Percentiles rank a stretch among this genome's conserved stretches.
These are phyloP conservation scores for Radiomyces spectabilis DNA, from an alignment of 192 early-diverging fungal genomes.

Conservation along the genomic window DNA sequence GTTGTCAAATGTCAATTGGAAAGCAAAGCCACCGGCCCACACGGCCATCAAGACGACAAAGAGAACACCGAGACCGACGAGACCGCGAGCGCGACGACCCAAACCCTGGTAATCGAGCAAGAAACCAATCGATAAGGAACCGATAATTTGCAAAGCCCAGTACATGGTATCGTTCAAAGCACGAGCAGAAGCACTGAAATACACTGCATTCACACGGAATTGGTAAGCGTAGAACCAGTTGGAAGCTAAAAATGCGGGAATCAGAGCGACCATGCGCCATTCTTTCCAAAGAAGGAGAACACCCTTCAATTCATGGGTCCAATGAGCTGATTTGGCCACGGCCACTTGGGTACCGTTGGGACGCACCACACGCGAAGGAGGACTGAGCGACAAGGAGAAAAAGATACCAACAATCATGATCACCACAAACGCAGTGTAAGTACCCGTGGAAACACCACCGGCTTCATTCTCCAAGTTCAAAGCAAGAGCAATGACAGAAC, in stretches of 20 bases:
- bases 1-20: conserved; percentile 24
- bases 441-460: conserved; percentile 24
- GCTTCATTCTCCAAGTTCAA: conserved; percentile 22
- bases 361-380: conserved; percentile 48
- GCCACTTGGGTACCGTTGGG: conserved; percentile 57
- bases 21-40: conserved; percentile 20
- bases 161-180: conserved; percentile 67
- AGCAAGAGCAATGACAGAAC: conserved; percentile 52
- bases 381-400: conserved; percentile 8
- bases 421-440: conserved; percentile 22
- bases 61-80: conserved; percentile 9
- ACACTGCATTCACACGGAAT: conserved; percentile 53
- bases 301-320: conserved; percentile 42
- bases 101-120: conserved; percentile 20
- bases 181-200: conserved; percentile 64
- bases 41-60: conserved; percentile 15
- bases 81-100: conserved; percentile 15
- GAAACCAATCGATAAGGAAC: conserved; percentile 11
- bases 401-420: conserved; percentile 19
- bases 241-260: conserved; percentile 61
- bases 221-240: conserved; percentile 80
- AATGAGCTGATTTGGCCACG: conserved; percentile 53
- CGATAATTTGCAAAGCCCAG: conserved; percentile 43
- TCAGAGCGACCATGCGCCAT: conserved; percentile 53
- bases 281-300: conserved; percentile 49